These are phyloP conservation scores for Euphorbia corollata DNA, from an alignment of 441 rosid species.

Conservation along the genomic window DNA sequence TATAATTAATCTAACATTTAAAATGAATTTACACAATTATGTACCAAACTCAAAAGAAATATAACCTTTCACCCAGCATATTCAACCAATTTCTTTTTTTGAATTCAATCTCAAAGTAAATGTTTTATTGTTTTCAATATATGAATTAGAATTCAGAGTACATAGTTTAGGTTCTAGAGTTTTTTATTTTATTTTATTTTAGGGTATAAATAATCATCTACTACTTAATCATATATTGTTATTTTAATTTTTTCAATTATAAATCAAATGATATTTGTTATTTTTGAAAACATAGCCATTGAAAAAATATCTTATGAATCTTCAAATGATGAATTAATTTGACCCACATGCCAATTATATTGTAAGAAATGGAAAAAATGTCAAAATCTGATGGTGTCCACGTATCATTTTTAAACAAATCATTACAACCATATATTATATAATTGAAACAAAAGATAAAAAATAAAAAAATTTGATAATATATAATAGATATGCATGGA, in stretches of 20 bases:
- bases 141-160: too few relatives aligned
- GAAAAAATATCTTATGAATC: not conserved
- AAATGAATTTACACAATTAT: not conserved
- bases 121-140: too few relatives aligned
- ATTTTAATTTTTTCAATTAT: too few relatives aligned
- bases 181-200: too few relatives aligned
- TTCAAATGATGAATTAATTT: not conserved
- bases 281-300: not conserved
- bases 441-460: not conserved
- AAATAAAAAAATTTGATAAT: not conserved
- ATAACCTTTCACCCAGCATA: not conserved
- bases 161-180: too few relatives aligned
- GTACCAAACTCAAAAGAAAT: constrained; percentile 1
- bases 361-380: not conserved
- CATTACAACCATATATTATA: not conserved
- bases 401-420: constrained; percentile 6
- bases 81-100: not conserved
- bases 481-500: not conserved
- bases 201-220: too few relatives aligned
- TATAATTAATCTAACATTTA: not conserved
- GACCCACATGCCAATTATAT: not conserved
- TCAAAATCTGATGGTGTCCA: not conserved
- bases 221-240: too few relatives aligned
- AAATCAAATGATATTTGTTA: too few relatives aligned
- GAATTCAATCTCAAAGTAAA: too few relatives aligned